Base-by-base conservation (phyloP, 495 filamentous ascomycete species). In the Penicillium manginii region DNA sequence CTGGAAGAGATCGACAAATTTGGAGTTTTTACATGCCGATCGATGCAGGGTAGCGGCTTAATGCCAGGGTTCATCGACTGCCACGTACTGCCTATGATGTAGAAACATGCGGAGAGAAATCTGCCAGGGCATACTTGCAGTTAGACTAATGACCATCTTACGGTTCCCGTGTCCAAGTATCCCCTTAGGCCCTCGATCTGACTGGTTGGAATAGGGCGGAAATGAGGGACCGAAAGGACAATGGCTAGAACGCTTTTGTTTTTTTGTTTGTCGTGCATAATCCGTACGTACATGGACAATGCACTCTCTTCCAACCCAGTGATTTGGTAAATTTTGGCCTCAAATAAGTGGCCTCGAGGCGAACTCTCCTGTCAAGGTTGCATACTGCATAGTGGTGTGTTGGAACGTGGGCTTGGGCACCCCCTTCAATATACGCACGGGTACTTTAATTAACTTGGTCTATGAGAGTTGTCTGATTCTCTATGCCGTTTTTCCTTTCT, bases 21-120 rank as follows among this genome's bases (percentile, higher is more conserved):
- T 23, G 42, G 9, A 19, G 15, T 26, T 2, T 4, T n/a, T 21
- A n/a, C n/a, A 23, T 15, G 18, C 21, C 52, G 21, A 23, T 11
- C 19, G 17, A 9, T 29, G 21, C 33, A 17, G 21, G 8, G 2
- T 35, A 12, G 46, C 29, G 37, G 52, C 19, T 14, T 7, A 35
- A 55, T 21, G 31, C 39, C 37, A 51, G 56, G 53, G 46, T 40
- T 51, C 55, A 46, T 55, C 55, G 37, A 39, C 51, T 52, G 54
- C 48, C 52, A 61, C 55, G 58, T 65, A 58, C 6, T 52, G 48
- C 5, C 15, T 29, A 40, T 57, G 21, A 40, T 57, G 31, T 46
- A 39, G 45, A 9, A 26, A 23, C 35, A 37, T 37, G 35, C 35
- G 9, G 15, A n/a, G 15, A n/a, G 35, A 8, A 37, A 37, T 37